Evolutionary conservation across 352 stramenopile genomes (phyloP), one percentile per base, ranked within the genome.

Genomic region (Phytophthora litchii): DNA sequence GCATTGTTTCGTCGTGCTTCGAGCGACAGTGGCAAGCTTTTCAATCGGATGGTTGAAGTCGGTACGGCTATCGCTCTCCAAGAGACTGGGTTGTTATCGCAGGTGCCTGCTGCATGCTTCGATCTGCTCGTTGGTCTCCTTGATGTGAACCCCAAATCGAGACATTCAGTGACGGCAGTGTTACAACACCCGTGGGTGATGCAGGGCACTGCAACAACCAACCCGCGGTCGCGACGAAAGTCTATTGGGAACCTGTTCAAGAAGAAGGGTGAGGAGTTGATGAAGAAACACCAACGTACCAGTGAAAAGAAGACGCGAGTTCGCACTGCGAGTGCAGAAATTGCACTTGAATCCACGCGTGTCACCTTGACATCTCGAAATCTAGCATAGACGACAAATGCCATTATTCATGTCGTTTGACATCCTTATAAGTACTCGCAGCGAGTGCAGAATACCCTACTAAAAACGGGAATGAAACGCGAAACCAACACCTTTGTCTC

Each of bases 341-440:
- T 92, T 56, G 76, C 67, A 25, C 76, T 92, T 34, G 78, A 86
- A 5, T 65, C 59, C 20, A 90, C 82, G 11, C 78, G 82, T 13
- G 64, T 92, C 16, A 54, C 67, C 46, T 76, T 90, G 21, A 70
- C 45, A 49, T 64, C 60, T 10, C 49, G 65, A 63, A 57, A 21
- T 64, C 25, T 40, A 50, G 54, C 65, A 16, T 52, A 70, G 29
- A 53, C 56, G 13, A 13, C 3, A 38, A 43, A 25, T 19, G 12
- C 11, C 10, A 38, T 12, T 25, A 62, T 19, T 48, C 46, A 31
- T 50, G 32, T 35, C 49, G 2, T 19, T 48, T 41, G 25, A 49
- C 35, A 65, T 54, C 17, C 32, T 61, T 69, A 69, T 64, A 60
- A 69, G 27, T 41, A 47, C 35, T 41, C 38, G 6, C 19, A 35